These are phyloP conservation scores for Pinus tabuliformis DNA, from an alignment of 75 land plant genomes.

Conservation along the genomic window DNA sequence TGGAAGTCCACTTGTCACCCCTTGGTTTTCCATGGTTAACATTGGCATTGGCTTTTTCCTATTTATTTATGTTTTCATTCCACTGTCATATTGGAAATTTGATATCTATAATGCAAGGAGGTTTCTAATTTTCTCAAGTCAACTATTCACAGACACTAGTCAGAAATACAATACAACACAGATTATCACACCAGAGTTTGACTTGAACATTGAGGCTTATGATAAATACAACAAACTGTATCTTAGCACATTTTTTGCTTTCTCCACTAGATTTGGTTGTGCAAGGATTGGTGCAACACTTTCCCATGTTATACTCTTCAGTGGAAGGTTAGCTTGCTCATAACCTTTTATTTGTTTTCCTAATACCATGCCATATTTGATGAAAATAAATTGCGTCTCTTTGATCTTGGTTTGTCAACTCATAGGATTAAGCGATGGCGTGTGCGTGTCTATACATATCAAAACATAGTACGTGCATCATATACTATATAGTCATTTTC, in stretches of 20 bases:
- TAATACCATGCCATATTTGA: neutral
- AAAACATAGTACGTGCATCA: neutral
- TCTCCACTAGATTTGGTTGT: conserved; percentile 30
- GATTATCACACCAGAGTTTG: conserved; percentile 12
- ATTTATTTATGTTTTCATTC: conserved; percentile 21
- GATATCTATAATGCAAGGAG: conserved; percentile 26
- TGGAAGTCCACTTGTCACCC: conserved; percentile 32
- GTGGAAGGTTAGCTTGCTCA: conserved; percentile 18
- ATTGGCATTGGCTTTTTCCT: conserved; percentile 20
- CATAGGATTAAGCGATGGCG: neutral
- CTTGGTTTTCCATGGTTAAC: conserved; percentile 32
- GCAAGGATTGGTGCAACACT: conserved; percentile 30
- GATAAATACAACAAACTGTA: conserved; percentile 9
- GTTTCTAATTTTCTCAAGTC: conserved; percentile 29
- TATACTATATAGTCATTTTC: neutral
- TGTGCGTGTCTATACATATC: neutral
- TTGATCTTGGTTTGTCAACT: neutral
- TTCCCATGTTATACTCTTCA: conserved; percentile 28
- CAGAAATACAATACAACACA: conserved; percentile 11
- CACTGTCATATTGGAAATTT: conserved; percentile 16
- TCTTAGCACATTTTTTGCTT: conserved; percentile 28
- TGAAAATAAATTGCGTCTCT: neutral
- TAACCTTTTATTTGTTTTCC: neutral
- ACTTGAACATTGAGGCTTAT: conserved; percentile 18
- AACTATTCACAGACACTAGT: conserved; percentile 20